Percentiles rank a stretch among this genome's conserved stretches.
phyloP scores from a whole-genome alignment of 768 basidiomycete genomes.

The Tulasnella calospora region DNA sequence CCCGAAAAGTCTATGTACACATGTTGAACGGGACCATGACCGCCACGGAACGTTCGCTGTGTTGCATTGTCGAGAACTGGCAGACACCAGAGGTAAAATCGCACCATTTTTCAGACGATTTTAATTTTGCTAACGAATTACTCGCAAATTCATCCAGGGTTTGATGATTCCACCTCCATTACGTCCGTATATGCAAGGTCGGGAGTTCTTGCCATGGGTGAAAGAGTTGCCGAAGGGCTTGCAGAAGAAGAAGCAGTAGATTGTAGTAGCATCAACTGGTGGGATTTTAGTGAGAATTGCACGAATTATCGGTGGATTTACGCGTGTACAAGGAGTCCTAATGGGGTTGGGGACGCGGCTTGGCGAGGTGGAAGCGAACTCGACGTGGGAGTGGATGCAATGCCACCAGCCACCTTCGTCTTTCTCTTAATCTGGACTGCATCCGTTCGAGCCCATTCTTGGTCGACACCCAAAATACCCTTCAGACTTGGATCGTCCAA shows the following conservation, averaged over 20 bases:
- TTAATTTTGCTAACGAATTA: not conserved
- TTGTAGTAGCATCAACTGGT: not conserved
- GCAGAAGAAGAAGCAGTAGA: constrained; percentile 62
- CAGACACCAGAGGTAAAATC: constrained; percentile 78
- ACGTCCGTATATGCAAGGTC: constrained; percentile 92
- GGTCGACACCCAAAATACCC: not conserved
- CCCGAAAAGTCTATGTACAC: constrained; percentile 91
- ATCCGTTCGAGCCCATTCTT: not conserved
- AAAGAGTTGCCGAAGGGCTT: constrained; percentile 74
- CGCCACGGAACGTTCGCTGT: constrained; percentile 92
- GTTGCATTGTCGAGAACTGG: constrained; percentile 98
- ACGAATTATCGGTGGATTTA: not conserved
- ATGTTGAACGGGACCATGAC: constrained; percentile 99
- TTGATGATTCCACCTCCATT: constrained; percentile 84
- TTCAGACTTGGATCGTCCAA: not conserved
- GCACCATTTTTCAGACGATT: constrained; percentile 33
- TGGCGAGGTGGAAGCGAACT: not conserved
- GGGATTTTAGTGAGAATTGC: not conserved
- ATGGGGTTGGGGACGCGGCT: not conserved
- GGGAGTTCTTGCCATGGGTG: constrained; percentile 73
- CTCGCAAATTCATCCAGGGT: constrained; percentile 51
- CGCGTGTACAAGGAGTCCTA: not conserved
- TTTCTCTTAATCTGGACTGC: constrained; percentile 1
- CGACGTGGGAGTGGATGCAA: not conserved
- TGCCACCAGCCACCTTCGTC: not conserved